Base-by-base conservation (phyloP, 768 basidiomycete genomes). In the Crepidotus variabilis region DNA sequence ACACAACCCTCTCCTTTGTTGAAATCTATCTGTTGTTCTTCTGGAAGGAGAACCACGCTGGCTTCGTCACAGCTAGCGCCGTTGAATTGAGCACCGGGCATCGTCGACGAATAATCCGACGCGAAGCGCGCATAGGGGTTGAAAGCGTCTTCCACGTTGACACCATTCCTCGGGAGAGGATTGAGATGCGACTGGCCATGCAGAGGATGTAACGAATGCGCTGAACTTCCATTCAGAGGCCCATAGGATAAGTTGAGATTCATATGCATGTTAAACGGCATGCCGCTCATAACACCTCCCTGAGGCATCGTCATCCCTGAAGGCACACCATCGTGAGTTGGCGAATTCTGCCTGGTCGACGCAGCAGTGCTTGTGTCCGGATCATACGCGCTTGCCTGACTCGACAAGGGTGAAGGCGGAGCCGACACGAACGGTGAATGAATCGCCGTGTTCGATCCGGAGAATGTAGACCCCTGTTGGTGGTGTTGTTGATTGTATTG, bases 91-190 rank as follows among this genome's bases (percentile, higher is more conserved):
- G 85, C 79, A 22, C 83, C 85, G 0, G 86, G 87, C 73, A 89
- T 77, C 11, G 78, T 76, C 0, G 79, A 77, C 0, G 81, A 81
- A 67, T 85, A 89, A 57, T 88, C 86, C 2, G 72, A 70, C 0
- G 77, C 71, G 28, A 87, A 89, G 45, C 84, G 82, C 13, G 86
- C 83, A 60, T 88, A 89, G 1, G 82, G 67, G 64, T 86, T 88
- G 73, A 89, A 88, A 1, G 83, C 83, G 1, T 87, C 84, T 59
- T 80, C 75, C 13, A 74, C 72, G 51, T 71, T 61, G 47, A 62
- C 49, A 3, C 14, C 39, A 16, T 14, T 14, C 39, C 39, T 43
- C 18, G 39, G 39, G 11, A 20, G 39, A 16, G 13, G 13, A 20
- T 43, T 43, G 7, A 28, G 28, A 28, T 28, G 18, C 35, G 33